Evolutionary conservation across 2,329 filamentous ascomycete genomes (phyloP), one percentile per base, ranked within the genome.

Genomic region (Scedosporium dehoogii): DNA sequence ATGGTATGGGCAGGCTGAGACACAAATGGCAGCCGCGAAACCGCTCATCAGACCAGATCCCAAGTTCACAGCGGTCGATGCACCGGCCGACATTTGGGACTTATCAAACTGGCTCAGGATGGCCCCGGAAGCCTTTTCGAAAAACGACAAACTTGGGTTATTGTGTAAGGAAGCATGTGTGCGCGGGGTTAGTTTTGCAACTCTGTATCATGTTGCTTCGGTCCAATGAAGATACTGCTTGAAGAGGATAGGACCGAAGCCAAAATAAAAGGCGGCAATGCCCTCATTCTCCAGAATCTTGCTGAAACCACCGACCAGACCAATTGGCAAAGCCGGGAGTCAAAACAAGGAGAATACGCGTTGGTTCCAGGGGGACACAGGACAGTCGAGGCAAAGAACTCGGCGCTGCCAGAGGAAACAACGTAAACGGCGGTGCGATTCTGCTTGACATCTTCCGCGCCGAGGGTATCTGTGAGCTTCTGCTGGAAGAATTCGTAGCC

Each of bases 401-500:
- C 86, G 64, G 85, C 86, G 62, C 78, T 75, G 63, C 83, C 86
- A 67, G 85, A 80, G 53, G 86, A 87, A 69, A 83, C 89, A 68
- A 91, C 84, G 84, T 93, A 93, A 78, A 93, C 86, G 68, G 85
- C 85, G 66, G 88, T 91, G 70, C 89, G 85, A 85, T 92, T 91
- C 77, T 91, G 84, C 71, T 82, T 82, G 70, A 90, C 90, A 67
- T 81, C 85, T 78, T 92, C 89, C 75, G 87, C 86, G 73, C 91
- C 91, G 72, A 96, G 78, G 66, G 82, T 65, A 81, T 91, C 88
- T 78, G 96, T 94, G 74, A 81, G 85, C 80, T 94, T 89, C 81
- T 92, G 85, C 88, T 96, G 96, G 88, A 96, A 96, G 81, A 96
- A 88, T 81, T 96, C 91, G 79, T 96, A 96, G 76, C 91, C 91